Evolutionary conservation across 305 asterid species (phyloP).

Genomic region (Fraxinus latifolia): DNA sequence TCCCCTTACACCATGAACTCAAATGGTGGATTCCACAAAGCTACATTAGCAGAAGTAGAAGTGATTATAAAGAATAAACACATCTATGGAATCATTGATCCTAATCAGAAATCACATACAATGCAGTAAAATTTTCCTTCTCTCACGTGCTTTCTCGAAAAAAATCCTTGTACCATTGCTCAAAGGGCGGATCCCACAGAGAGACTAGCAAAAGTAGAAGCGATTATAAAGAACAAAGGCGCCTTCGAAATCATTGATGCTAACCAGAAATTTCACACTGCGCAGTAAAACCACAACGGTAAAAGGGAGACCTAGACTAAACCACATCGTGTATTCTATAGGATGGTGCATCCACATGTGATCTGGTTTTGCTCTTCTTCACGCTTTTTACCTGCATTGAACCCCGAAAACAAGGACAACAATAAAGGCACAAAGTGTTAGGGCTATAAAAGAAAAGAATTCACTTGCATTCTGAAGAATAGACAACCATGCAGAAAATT

Average conservation of each 20-base stretch:
- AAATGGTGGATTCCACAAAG: neutral
- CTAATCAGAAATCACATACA: neutral
- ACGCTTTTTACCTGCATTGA: constrained; percentile 39
- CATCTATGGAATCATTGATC: neutral
- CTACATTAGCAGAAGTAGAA: neutral
- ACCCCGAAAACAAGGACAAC: neutral
- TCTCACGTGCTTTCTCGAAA: neutral
- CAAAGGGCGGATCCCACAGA: neutral
- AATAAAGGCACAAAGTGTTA: neutral
- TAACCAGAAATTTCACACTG: neutral
- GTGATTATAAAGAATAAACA: neutral
- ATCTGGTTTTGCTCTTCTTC: constrained; percentile 40
- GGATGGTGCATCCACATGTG: constrained; percentile 40
- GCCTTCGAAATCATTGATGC: neutral
- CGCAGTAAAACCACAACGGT: neutral
- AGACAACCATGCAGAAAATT: neutral
- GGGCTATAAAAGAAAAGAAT: neutral
- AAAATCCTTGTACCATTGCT: neutral
- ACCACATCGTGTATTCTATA: constrained; percentile 21
- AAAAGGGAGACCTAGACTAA: neutral
- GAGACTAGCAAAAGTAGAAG: neutral
- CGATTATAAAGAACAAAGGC: neutral
- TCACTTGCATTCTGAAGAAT: neutral
- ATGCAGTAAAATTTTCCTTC: neutral
- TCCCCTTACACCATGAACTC: neutral